Percentiles rank a stretch among this genome's conserved stretches.
phyloP scores from a whole-genome alignment of 2,329 filamentous ascomycete species.

The Fusarium miscanthi region DNA sequence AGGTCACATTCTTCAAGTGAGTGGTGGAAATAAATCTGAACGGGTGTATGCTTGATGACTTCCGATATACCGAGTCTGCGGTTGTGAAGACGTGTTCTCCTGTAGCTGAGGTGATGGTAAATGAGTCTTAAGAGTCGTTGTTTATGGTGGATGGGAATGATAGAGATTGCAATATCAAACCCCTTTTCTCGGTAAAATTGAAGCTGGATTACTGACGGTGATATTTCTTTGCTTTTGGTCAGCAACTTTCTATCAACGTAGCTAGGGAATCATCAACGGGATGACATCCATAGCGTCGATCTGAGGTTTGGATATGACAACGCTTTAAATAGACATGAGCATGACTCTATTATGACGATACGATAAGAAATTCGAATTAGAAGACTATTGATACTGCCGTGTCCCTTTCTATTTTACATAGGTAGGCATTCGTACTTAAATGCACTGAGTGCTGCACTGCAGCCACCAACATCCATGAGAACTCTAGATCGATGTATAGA shows the following conservation, averaged over 20 bases:
- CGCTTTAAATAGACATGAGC: not conserved
- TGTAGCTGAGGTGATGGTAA: constrained; percentile 25
- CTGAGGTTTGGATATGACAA: not conserved
- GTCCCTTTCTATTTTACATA: not conserved
- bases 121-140: constrained; percentile 11
- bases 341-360: not conserved
- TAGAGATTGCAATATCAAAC: not conserved
- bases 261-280: not conserved
- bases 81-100: not conserved
- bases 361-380: not conserved
- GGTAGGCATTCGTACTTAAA: not conserved
- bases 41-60: not conserved
- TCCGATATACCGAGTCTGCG: not conserved
- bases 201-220: not conserved
- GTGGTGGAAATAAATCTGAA: constrained; percentile 32
- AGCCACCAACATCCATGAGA: not conserved
- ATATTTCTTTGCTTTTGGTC: not conserved
- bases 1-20: constrained; percentile 29
- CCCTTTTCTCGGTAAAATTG: not conserved
- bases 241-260: not conserved
- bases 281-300: not conserved
- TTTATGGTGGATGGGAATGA: constrained; percentile 7
- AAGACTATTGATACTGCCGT: not conserved
- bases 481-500: too few relatives aligned
- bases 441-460: not conserved